Evolutionary conservation across 495 filamentous ascomycete species (phyloP), one percentile per base, ranked within the genome.

Genomic region (Lophiotrema nucula): DNA sequence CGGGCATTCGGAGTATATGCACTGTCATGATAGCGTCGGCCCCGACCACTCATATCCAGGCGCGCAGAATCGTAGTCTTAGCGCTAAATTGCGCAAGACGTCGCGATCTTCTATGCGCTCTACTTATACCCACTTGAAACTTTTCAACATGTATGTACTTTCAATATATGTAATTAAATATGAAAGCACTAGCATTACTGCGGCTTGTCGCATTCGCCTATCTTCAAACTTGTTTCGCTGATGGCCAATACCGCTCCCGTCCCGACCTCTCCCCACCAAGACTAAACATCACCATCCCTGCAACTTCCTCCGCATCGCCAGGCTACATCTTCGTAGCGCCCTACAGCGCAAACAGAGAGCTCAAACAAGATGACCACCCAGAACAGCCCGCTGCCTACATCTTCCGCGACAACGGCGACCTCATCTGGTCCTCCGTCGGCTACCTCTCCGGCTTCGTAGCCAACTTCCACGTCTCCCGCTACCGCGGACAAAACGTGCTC

Each of bases 381-480:
- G 78, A 81, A 35, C 79, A 81, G 64, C 74, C 78, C n/a, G 77
- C 69, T 2, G 78, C 78, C 25, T 82, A 81, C 56, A 81, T 82
- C 58, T 76, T 81, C 58, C 74, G 74, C 5, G 75, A 78, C 60
- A 69, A 78, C 38, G 79, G 79, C 19, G 77, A 82, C 43, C 69
- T 81, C 0, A 68, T 82, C 43, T 82, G 79, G 79, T 80, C 78
- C 23, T 77, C 78, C 10, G 81, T 79, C 53, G 74, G 71, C 16
- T 77, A 79, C 62, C 77, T 76, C 56, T 76, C 74, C 45, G 77
- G 79, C 64, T 82, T 76, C 76, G 66, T 75, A 1, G 74, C 78
- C 61, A 74, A 75, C 45, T 75, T 74, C 65, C 70, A 73, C 39
- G 64, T 58, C 28, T 72, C 72, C 19, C 6, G 6, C 6, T 43